Evolutionary conservation across 208 protist species (phyloP).

Genomic region (Crithidia sp.): DNA sequence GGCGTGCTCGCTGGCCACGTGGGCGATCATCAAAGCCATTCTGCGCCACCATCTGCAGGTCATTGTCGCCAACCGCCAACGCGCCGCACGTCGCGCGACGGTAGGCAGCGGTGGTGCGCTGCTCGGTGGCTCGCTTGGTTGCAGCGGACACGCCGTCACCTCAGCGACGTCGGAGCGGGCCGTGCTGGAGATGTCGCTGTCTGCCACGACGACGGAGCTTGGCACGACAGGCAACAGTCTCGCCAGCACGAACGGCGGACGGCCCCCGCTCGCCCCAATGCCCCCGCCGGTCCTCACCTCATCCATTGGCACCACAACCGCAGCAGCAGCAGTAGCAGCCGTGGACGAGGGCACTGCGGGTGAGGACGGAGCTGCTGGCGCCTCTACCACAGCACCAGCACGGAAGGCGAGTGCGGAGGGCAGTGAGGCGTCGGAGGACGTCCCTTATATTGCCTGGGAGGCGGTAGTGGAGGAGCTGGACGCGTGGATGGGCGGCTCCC

Average conservation of each 20-base stretch:
- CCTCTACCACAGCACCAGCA: no score
- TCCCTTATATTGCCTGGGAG: constrained; percentile 61
- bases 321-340: not conserved
- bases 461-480: constrained; percentile 66
- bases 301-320: not conserved
- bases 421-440: not conserved
- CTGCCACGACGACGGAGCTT: constrained; percentile 8
- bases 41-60: constrained; percentile 54
- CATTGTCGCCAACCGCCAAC: constrained; percentile 12
- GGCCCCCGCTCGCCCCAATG: constrained; percentile 16
- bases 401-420: not conserved
- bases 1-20: constrained; percentile 64
- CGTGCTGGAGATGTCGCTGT: constrained; percentile 6
- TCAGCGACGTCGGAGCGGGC: not conserved
- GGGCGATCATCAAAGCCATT: constrained; percentile 66
- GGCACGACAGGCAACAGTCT: not conserved
- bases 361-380: not conserved
- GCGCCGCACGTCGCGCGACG: not conserved
- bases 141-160: not conserved
- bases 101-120: not conserved
- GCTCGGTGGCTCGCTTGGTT: not conserved
- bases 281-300: constrained; percentile 5
- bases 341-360: not conserved
- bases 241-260: constrained; percentile 5
- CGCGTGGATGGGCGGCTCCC: constrained; percentile 40